phyloP scores from a whole-genome alignment of 2,329 filamentous ascomycete genomes.

The Nothopassalora personata region DNA sequence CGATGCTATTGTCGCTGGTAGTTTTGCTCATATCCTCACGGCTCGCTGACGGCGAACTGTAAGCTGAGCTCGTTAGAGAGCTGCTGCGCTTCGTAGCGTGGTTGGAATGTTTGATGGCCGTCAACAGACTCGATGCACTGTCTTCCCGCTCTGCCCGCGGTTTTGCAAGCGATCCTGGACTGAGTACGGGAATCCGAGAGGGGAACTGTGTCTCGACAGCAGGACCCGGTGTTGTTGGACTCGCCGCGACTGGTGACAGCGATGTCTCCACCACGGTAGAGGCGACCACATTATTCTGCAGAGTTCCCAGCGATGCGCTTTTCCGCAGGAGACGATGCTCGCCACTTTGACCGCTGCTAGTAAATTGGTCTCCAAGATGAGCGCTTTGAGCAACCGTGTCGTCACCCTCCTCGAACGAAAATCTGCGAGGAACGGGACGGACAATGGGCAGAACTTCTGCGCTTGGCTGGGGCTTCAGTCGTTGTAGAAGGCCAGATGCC shows the following conservation, averaged over 20 bases:
- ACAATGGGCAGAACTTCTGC: conserved; percentile 11
- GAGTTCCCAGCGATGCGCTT: conserved; percentile 23
- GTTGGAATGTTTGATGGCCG: conserved; percentile 21
- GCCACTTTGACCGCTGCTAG: neutral
- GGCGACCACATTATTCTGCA: conserved; percentile 1
- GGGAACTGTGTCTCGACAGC: conserved; percentile 15
- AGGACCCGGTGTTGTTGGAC: conserved; percentile 18
- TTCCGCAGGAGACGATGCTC: conserved; percentile 21
- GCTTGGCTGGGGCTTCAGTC: conserved; percentile 23
- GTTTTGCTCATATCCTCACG: conserved; percentile 8
- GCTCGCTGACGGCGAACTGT: conserved; percentile 18
- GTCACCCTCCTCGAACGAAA: conserved; percentile 43
- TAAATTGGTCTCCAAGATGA: neutral
- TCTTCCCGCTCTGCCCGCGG: conserved; percentile 36
- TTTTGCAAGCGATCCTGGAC: conserved; percentile 25
- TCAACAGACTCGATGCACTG: conserved; percentile 37
- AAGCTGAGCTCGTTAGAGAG: conserved; percentile 25
- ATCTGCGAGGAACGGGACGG: conserved; percentile 27
- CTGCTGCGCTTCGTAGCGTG: conserved; percentile 25
- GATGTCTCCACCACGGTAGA: neutral
- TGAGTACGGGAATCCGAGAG: conserved; percentile 40
- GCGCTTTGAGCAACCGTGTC: conserved; percentile 26
- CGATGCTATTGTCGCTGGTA: neutral
- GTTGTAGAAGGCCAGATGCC: conserved; percentile 30
- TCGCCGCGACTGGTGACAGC: conserved; percentile 22